Evolutionary conservation across 139 green algal genomes (phyloP).

Genomic region (Closterium sp.): DNA sequence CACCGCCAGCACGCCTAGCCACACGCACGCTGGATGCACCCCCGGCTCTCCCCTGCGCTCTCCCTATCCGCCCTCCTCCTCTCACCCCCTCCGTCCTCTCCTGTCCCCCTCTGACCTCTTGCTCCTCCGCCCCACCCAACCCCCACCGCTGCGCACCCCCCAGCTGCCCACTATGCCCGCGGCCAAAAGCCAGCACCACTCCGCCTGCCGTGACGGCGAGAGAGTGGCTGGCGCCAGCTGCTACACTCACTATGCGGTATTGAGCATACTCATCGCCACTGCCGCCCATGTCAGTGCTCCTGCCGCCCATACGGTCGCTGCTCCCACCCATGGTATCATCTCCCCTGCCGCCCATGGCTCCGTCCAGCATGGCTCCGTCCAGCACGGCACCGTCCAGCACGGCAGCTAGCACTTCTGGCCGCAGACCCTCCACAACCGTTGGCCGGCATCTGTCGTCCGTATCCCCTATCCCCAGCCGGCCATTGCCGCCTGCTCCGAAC

Average conservation of each 20-base stretch:
- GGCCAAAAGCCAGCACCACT: background rate
- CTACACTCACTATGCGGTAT: conserved; percentile 77
- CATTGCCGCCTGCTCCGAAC: background rate
- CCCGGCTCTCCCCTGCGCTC: background rate
- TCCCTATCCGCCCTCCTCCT: background rate
- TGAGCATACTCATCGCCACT: background rate
- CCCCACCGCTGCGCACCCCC: background rate
- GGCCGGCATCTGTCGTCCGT: background rate
- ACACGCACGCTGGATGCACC: background rate
- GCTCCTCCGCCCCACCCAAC: too few species aligned
- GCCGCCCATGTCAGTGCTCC: background rate
- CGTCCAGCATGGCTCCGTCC: conserved; percentile 83
- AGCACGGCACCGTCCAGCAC: conserved; percentile 78
- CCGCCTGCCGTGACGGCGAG: conserved; percentile 84
- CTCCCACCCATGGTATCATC: background rate
- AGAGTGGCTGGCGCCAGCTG: conserved; percentile 82
- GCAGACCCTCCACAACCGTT: background rate
- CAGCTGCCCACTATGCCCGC: background rate
- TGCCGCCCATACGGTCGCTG: background rate
- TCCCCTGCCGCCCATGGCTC: conserved; percentile 13
- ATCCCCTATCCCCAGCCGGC: background rate
- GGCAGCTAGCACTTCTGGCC: conserved; percentile 6
- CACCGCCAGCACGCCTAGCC: background rate
- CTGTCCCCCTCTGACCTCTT: too few species aligned
- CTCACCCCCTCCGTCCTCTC: background rate